These are phyloP conservation scores for Penicillium crystallinum DNA, from an alignment of 495 filamentous ascomycete genomes.

Conservation along the genomic window DNA sequence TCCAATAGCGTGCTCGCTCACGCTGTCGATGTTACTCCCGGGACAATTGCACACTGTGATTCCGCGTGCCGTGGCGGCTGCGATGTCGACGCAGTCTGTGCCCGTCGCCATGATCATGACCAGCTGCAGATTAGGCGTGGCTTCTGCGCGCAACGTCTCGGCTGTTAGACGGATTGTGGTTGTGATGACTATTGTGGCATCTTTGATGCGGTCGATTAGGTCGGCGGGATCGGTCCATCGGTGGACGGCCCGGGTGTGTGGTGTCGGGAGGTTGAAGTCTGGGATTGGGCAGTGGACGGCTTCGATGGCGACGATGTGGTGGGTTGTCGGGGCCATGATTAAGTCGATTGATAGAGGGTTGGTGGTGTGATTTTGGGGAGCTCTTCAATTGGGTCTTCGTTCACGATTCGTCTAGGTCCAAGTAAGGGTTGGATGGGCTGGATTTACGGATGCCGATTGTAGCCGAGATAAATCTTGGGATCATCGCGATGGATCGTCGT, in stretches of 20 bases:
- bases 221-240: constrained; percentile 28
- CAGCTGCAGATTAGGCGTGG: constrained; percentile 37
- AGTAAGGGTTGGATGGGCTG: background rate
- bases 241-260: constrained; percentile 30
- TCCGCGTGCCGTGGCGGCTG: constrained; percentile 36
- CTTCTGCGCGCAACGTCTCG: constrained; percentile 18
- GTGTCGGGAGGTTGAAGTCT: constrained; percentile 30
- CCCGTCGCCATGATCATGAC: constrained; percentile 49
- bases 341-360: background rate
- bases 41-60: constrained; percentile 46
- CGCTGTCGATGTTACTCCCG: constrained; percentile 44
- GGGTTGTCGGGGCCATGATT: constrained; percentile 1
- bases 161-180: constrained; percentile 36
- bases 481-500: background rate
- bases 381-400: background rate
- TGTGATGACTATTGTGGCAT: constrained; percentile 47
- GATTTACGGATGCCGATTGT: background rate
- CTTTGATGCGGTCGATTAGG: constrained; percentile 31
- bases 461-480: background rate
- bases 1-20: constrained; percentile 50
- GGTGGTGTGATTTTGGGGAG: too few relatives aligned
- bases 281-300: constrained; percentile 42
- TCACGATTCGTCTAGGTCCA: too few relatives aligned
- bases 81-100: constrained; percentile 46
- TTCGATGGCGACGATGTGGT: constrained; percentile 46